A percentile compares a stretch with the other conserved stretches of the same genome.
Conservation (phyloP, 148 eudicot genomes). For the Camellia sinensis region DNA sequence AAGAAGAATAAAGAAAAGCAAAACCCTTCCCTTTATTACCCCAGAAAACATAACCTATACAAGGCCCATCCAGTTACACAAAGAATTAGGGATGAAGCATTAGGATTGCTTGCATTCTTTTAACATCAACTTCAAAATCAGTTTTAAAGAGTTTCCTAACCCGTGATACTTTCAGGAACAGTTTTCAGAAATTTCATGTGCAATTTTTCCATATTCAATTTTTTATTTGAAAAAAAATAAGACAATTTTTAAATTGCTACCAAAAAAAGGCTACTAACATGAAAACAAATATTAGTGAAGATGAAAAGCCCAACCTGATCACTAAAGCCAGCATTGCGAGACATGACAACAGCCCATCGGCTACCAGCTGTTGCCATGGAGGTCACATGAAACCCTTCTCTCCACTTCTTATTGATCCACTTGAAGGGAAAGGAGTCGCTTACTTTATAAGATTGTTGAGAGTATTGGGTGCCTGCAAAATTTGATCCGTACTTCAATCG, state of each 20-base stretch:
- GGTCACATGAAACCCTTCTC: conserved; percentile 90
- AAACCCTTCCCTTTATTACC: not conserved
- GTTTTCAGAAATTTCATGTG: not conserved
- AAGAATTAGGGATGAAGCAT: not conserved
- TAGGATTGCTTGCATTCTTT: too few species aligned
- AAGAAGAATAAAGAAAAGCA: too few species aligned
- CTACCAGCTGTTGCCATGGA: conserved; percentile 94
- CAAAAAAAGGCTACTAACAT: not conserved
- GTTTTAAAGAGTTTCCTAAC: not conserved
- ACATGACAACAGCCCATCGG: conserved; percentile 96
- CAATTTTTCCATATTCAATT: not conserved
- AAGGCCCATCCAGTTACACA: not conserved
- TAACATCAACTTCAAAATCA: too few species aligned
- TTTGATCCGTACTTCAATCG: not conserved
- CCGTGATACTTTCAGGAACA: not conserved
- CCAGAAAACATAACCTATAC: not conserved
- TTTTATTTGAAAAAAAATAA: not conserved
- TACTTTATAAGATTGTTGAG: conserved; percentile 89
- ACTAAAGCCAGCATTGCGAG: conserved; percentile 83
- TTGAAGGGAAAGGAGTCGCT: conserved; percentile 91
- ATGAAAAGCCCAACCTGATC: conserved; percentile 53
- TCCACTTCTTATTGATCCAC: conserved; percentile 97
- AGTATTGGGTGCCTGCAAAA: conserved; percentile 65
- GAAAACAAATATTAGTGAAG: not conserved
- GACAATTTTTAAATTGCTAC: not conserved